Evolutionary conservation across 805 yeast genomes (phyloP).

Genomic region (Candida corydali): DNA sequence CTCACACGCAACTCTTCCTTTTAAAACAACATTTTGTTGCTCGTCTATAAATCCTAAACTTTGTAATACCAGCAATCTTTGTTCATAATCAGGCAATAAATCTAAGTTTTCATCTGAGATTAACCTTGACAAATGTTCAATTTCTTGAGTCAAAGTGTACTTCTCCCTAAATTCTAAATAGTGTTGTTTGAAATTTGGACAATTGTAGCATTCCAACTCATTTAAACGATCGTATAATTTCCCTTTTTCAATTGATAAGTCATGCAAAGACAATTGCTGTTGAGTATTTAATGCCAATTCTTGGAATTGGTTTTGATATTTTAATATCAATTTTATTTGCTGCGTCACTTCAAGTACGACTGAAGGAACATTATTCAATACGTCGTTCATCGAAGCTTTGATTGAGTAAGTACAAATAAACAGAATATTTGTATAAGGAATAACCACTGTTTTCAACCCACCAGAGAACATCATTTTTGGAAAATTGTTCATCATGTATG

Average conservation of each 20-base stretch:
- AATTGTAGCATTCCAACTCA: slow-evolving; percentile 21
- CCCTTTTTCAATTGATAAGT: slow-evolving; percentile 33
- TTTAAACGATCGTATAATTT: slow-evolving; percentile 26
- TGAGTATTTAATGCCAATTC: slow-evolving; percentile 39
- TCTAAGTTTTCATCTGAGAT: slow-evolving; percentile 87
- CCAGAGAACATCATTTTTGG: slow-evolving; percentile 30
- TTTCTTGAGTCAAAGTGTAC: slow-evolving; percentile 43
- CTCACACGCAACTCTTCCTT: slow-evolving; percentile 94
- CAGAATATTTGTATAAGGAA: slow-evolving; percentile 40
- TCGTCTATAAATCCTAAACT: slow-evolving; percentile 78
- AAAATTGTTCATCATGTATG: slow-evolving; percentile 33
- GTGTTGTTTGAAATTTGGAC: slow-evolving; percentile 43
- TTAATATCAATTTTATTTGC: slow-evolving; percentile 32
- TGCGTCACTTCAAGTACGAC: slow-evolving; percentile 33
- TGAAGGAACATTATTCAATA: slow-evolving; percentile 31
- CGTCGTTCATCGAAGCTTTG: slow-evolving; percentile 26
- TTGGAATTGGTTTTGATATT: slow-evolving; percentile 36
- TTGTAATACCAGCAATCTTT: slow-evolving; percentile 72
- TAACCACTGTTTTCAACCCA: slow-evolving; percentile 31
- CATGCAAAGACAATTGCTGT: slow-evolving; percentile 32
- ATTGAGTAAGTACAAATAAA: slow-evolving; percentile 38
- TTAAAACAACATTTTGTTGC: slow-evolving; percentile 70
- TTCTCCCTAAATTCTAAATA: slow-evolving; percentile 44
- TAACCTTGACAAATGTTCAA: slow-evolving; percentile 52
- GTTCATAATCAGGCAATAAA: slow-evolving; percentile 89